These are phyloP conservation scores for Coemansia sp. DNA, from an alignment of 371 early-diverging fungal species.

Conservation along the genomic window DNA sequence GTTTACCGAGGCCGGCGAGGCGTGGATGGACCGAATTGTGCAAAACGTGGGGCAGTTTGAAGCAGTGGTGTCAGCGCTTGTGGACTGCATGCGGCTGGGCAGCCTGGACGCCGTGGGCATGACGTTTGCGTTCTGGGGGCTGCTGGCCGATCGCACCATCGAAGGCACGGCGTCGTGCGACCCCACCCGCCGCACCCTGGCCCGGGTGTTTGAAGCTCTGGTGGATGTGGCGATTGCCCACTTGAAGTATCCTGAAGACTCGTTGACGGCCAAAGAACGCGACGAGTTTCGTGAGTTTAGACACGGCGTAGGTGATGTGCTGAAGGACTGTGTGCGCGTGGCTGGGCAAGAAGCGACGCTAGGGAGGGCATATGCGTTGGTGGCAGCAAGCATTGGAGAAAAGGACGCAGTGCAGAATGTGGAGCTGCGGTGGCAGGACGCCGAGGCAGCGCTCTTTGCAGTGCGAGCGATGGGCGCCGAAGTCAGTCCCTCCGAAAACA, in stretches of 20 bases:
- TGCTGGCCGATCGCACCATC: constrained; percentile 60
- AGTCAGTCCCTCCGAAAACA: constrained; percentile 66
- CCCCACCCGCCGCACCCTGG: constrained; percentile 56
- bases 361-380: constrained; percentile 61
- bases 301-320: constrained; percentile 93
- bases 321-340: constrained; percentile 89
- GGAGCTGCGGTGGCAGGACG: constrained; percentile 76
- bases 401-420: background rate
- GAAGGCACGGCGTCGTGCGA: constrained; percentile 56
- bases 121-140: constrained; percentile 86
- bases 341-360: constrained; percentile 74
- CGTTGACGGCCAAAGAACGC: constrained; percentile 78
- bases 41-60: constrained; percentile 62
- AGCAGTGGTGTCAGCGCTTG: constrained; percentile 72
- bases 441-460: constrained; percentile 92
- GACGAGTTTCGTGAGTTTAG: constrained; percentile 94
- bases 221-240: constrained; percentile 82
- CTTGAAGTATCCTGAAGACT: constrained; percentile 67
- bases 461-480: constrained; percentile 89
- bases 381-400: constrained; percentile 25
- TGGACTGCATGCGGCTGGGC: constrained; percentile 65
- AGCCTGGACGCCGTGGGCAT: constrained; percentile 71
- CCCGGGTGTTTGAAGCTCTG: constrained; percentile 65
- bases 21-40: constrained; percentile 73
- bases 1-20: constrained; percentile 83